Conservation (phyloP, 164 flowering plant genomes). For the Taxillus chinensis region DNA sequence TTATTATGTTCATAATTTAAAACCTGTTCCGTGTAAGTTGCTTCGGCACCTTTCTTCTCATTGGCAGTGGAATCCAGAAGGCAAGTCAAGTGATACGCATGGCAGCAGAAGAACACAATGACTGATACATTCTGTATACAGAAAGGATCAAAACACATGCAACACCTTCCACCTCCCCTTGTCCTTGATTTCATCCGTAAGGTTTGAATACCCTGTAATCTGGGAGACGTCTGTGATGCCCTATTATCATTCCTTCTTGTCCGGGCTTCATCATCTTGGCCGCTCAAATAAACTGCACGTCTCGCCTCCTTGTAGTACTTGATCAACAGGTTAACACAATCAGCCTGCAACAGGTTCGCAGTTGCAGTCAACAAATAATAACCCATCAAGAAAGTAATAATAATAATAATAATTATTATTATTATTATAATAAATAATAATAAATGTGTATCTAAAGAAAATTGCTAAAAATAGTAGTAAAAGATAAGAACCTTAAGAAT, state of each 20-base stretch:
- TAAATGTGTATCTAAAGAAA: not conserved
- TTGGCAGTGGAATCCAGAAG: slow-evolving; percentile 50
- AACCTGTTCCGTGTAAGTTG: slow-evolving; percentile 8
- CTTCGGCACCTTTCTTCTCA: slow-evolving; percentile 17
- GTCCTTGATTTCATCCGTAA: slow-evolving; percentile 65
- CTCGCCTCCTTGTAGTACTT: slow-evolving; percentile 88
- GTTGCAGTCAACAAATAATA: no score
- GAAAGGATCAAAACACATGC: slow-evolving; percentile 92
- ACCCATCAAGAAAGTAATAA: no score
- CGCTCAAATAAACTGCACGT: slow-evolving; percentile 60
- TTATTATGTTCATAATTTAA: slow-evolving; percentile 26
- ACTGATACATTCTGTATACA: slow-evolving; percentile 45
- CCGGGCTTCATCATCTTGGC: slow-evolving; percentile 58
- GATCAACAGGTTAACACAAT: slow-evolving; percentile 78
- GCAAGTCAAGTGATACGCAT: slow-evolving; percentile 78
- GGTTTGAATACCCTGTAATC: slow-evolving; percentile 22
- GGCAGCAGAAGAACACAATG: slow-evolving; percentile 84
- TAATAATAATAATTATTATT: no score
- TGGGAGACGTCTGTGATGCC: slow-evolving; percentile 24
- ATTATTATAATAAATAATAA: not conserved
- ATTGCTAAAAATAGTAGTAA: not conserved
- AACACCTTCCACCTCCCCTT: slow-evolving; percentile 76
- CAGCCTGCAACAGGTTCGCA: slow-evolving; percentile 22
- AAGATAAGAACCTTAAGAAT: slow-evolving; percentile 48
- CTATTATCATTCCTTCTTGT: slow-evolving; percentile 31